Base-by-base conservation (phyloP, 2,329 filamentous ascomycete genomes). In the Penicillium sp. region DNA sequence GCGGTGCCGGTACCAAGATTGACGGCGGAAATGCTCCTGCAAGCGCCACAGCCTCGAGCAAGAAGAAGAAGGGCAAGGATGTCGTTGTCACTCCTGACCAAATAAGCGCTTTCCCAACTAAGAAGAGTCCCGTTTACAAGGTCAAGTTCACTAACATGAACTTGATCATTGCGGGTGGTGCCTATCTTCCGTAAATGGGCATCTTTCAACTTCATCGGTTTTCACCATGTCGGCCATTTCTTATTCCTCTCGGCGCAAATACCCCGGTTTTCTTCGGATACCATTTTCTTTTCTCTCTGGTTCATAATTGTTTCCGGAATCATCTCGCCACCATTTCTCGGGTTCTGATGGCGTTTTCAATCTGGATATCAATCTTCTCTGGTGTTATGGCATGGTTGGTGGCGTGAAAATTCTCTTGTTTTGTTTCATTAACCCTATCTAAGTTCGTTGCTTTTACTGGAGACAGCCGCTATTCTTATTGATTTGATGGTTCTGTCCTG, bases 131-230 rank as follows among this genome's bases (percentile, higher is more conserved):
- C 0, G 91, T 98, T 11, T 91, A 96, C 78, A 95, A 94, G 78
- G 93, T 96, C 57, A 87, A 90, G 71, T 97, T 97, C 71, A 98
- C 95, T 3, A 84, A 92, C 62, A 97, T 97, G 92, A 99, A 99
- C 75, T 78, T 98, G 66, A 89, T 97, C 13, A 83, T 98, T 63
- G 93, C 93, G 25, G 92, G 91, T 51, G 92, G 93, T 43, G 85
- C 85, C 40, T 89, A 87, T 76, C 72, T 88, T 72, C 86, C 86
- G 40, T 79, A 65, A 35, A 56, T 43, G n/a, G 11, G 22, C 30
- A n/a, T 5, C 4, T 52, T 52, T 38, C 49, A n/a, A 42, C 52
- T 30, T 33, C 37, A 16, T 14, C 26, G 28, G n/a, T 19, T 25
- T 6, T 35, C 25, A 30, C 10, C 26, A 30, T 52, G 33, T 38